Evolutionary conservation across 306 rosid species (phyloP).

Genomic region (Inga leiocalycina): DNA sequence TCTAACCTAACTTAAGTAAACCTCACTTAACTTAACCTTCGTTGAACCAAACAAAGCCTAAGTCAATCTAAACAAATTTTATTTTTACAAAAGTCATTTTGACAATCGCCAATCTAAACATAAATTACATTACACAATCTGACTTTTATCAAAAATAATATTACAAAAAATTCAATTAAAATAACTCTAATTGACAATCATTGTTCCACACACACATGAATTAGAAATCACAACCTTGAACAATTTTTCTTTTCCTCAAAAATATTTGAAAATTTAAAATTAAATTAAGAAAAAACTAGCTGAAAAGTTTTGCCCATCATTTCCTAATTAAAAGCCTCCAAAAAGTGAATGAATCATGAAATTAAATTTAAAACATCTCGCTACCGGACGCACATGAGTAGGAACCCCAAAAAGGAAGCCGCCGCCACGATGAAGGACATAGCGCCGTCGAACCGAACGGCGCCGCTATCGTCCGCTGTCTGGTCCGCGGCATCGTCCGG

Average conservation of each 20-base stretch:
- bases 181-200: no score
- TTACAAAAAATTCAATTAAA: no score
- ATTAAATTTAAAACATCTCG: neutral
- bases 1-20: no score
- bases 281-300: neutral
- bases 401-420: constrained; percentile 34
- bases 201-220: neutral
- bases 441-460: constrained; percentile 34
- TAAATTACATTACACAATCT: no score
- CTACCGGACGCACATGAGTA: constrained; percentile 41
- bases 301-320: neutral
- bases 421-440: constrained; percentile 18
- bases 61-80: no score
- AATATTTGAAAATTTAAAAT: constrained; percentile 28
- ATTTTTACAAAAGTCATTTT: no score
- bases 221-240: constrained; percentile 17
- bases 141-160: no score
- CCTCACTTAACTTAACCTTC: no score
- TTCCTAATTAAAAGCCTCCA: constrained; percentile 24
- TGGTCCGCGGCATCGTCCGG: constrained; percentile 56
- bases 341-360: constrained; percentile 3
- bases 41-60: no score
- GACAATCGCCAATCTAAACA: no score
- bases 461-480: constrained; percentile 48
- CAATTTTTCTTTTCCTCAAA: constrained; percentile 10